Percentiles rank a stretch among this genome's conserved stretches.
These are phyloP conservation scores for Sclerotinia trifoliorum DNA, from an alignment of 2,329 filamentous ascomycete species.

Conservation along the genomic window DNA sequence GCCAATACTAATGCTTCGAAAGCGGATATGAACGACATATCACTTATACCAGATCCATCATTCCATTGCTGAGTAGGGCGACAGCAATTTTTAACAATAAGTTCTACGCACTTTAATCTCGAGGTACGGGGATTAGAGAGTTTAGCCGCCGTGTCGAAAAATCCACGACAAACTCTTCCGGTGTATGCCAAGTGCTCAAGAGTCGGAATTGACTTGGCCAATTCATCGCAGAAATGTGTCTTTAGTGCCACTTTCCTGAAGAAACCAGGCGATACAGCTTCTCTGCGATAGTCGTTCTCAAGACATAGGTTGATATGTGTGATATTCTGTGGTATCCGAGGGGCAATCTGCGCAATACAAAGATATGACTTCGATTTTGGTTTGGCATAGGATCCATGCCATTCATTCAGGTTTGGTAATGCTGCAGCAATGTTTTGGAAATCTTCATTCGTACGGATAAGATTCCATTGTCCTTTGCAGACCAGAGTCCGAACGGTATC, in stretches of 20 bases:
- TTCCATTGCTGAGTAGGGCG: conserved; percentile 50
- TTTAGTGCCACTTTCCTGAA: conserved; percentile 57
- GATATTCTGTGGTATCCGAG: conserved; percentile 55
- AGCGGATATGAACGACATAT: conserved; percentile 68
- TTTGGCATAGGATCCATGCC: conserved; percentile 59
- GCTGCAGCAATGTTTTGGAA: conserved; percentile 61
- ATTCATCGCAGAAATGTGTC: conserved; percentile 63
- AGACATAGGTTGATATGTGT: conserved; percentile 66
- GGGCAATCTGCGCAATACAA: conserved; percentile 64
- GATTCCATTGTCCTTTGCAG: conserved; percentile 75
- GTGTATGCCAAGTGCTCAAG: conserved; percentile 71
- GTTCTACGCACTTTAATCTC: conserved; percentile 62
- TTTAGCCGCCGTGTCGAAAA: conserved; percentile 60
- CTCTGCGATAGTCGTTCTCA: conserved; percentile 69
- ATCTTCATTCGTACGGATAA: conserved; percentile 63
- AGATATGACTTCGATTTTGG: conserved; percentile 73
- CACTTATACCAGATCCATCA: conserved; percentile 69
- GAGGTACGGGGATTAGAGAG: conserved; percentile 49
- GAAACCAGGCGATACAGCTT: conserved; percentile 58
- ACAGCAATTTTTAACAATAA: conserved; percentile 75
- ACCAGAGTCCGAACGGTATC: conserved; percentile 63
- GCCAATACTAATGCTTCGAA: conserved; percentile 68
- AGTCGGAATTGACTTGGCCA: conserved; percentile 59
- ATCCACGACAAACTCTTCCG: conserved; percentile 66
- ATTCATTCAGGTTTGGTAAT: conserved; percentile 61